Evolutionary conservation across 352 stramenopile species (phyloP).

Genomic region (Phytophthora uliginosa): DNA sequence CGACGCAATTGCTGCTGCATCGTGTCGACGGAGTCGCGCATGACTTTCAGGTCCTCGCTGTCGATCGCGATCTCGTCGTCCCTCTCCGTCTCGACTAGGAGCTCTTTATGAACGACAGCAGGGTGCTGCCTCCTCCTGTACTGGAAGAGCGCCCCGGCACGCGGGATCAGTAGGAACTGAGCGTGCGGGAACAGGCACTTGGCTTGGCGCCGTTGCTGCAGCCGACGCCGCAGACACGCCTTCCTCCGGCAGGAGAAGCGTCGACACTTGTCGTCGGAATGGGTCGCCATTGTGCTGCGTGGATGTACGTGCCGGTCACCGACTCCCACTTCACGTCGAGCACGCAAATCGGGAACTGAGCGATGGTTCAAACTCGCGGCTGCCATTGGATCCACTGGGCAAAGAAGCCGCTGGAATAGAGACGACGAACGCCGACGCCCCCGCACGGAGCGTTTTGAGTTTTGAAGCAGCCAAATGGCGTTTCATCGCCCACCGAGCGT

Average conservation of each 20-base stretch:
- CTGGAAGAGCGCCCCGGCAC: slow-evolving; percentile 9
- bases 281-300: slow-evolving; percentile 1
- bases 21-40: slow-evolving; percentile 35
- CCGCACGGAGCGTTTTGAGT: slow-evolving; percentile 11
- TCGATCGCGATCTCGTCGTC: slow-evolving; percentile 28
- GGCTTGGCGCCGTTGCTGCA: slow-evolving; percentile 9
- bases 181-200: slow-evolving; percentile 8
- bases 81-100: not conserved
- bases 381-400: not conserved
- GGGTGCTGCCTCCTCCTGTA: slow-evolving; percentile 10
- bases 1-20: slow-evolving; percentile 45
- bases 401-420: slow-evolving; percentile 41
- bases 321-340: slow-evolving; percentile 15
- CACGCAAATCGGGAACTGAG: slow-evolving; percentile 39
- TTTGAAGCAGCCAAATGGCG: not conserved
- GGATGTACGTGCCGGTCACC: no score
- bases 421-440: slow-evolving; percentile 12
- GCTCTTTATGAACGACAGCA: slow-evolving; percentile 4
- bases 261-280: slow-evolving; percentile 26
- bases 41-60: slow-evolving; percentile 28
- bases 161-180: slow-evolving; percentile 16
- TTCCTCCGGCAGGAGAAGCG: slow-evolving; percentile 23
- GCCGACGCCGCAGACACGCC: slow-evolving; percentile 18
- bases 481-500: slow-evolving; percentile 7
- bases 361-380: not conserved